These are phyloP conservation scores for Neltuma alba DNA, from an alignment of 306 rosid genomes.

Conservation along the genomic window DNA sequence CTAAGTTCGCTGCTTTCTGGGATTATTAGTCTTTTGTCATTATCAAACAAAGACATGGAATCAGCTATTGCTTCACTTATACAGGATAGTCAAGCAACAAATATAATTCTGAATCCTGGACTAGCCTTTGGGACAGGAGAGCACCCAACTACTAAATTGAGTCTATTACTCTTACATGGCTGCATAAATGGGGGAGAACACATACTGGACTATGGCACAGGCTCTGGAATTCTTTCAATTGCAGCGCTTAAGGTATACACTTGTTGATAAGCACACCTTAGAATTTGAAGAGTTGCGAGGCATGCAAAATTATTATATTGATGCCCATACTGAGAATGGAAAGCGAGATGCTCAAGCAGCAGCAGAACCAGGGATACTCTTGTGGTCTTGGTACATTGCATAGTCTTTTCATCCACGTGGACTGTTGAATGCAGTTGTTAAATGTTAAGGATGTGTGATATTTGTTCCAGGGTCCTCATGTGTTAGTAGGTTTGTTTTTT, in stretches of 20 bases:
- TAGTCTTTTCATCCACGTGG: slow-evolving; percentile 12
- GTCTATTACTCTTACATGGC: slow-evolving; percentile 69
- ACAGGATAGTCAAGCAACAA: slow-evolving; percentile 76
- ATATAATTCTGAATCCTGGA: slow-evolving; percentile 82
- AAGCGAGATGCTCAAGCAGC: background rate
- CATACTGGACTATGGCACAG: slow-evolving; percentile 90
- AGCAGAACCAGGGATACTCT: slow-evolving; percentile 10
- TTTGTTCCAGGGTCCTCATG: background rate
- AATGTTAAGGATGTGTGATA: background rate
- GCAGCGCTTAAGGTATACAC: slow-evolving; percentile 78
- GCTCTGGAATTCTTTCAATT: slow-evolving; percentile 91
- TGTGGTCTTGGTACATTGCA: background rate
- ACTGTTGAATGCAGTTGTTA: slow-evolving; percentile 9
- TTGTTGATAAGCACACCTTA: slow-evolving; percentile 10
- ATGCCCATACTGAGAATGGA: background rate
- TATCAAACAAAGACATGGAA: background rate
- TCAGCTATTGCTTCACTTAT: background rate
- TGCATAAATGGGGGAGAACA: slow-evolving; percentile 76
- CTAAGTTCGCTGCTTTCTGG: background rate
- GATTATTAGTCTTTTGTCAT: background rate
- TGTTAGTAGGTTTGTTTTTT: background rate
- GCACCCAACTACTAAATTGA: slow-evolving; percentile 78
- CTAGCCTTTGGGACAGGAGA: slow-evolving; percentile 96
- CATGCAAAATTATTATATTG: background rate
- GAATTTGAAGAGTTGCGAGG: slow-evolving; percentile 25